Base-by-base conservation (phyloP, 371 early-diverging fungal genomes). In the Quaeritorhiza haematococci region DNA sequence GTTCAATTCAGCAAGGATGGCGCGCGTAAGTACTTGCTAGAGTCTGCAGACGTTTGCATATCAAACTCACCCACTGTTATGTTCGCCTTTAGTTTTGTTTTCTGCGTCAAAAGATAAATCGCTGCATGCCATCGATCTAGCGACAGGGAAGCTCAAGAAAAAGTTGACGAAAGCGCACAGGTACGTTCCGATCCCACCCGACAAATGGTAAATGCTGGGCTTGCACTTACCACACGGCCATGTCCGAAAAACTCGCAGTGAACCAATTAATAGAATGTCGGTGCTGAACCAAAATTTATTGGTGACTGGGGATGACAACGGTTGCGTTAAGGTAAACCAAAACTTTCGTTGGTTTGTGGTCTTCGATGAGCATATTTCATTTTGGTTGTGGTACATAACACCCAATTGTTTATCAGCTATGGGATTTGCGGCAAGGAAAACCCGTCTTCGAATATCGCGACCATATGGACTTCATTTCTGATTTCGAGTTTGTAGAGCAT, bases 261-360 rank as follows among this genome's bases (percentile, higher is more conserved):
- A 79, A 13, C 84, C 94, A 3, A 74, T 93, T 51, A 91, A 93
- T 67, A 53, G 80, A 4, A 58, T 95, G 32, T 71, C 73, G 3
- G 66, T 77, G 6, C 63, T 95, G 41, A 82, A 81, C 54, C 83
- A 87, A 49, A 75, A 75, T 49, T 73, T 87, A 28, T 47, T 93
- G n/a, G 92, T 91, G 0, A 89, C 94, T 0, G 96, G 93, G 13
- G 94, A 93, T 58, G 96, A 95, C 63, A 76, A 71, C 3, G 96
- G 96, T n/a, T 72, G 80, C 30, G 87, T 95, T 41, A 93, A 91
- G 70, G 82, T 82, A 68, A n/a, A n/a, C n/a, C n/a, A n/a, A n/a
- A n/a, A n/a, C n/a, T n/a, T n/a, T n/a, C n/a, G n/a, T n/a, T n/a
- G n/a, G n/a, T n/a, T n/a, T n/a, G n/a, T n/a, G n/a, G n/a, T 24